phyloP scores from a whole-genome alignment of 2,329 filamentous ascomycete genomes.

The Beauveria australis region DNA sequence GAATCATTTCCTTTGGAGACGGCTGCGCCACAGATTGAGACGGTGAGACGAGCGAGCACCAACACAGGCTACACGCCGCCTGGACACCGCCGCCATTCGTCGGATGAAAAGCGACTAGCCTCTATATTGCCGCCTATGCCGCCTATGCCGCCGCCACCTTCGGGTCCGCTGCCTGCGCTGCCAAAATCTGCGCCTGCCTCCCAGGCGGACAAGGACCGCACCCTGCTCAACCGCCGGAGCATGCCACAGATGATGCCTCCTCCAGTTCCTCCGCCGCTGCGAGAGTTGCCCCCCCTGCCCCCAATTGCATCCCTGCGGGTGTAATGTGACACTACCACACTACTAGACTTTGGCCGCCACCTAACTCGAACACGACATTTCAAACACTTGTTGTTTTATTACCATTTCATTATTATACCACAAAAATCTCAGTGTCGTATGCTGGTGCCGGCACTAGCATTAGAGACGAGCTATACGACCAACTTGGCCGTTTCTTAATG shows the following conservation, averaged over 20 bases:
- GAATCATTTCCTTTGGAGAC: not conserved
- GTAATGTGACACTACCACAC: not conserved
- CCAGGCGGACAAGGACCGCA: slow-evolving; percentile 18
- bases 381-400: not conserved
- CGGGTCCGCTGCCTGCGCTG: slow-evolving; percentile 23
- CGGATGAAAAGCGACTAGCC: slow-evolving; percentile 1
- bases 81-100: slow-evolving; percentile 6
- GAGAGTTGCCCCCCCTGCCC: slow-evolving; percentile 47
- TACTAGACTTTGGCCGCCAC: not conserved
- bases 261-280: slow-evolving; percentile 45
- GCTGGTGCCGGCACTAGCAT: slow-evolving; percentile 3
- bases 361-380: not conserved
- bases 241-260: slow-evolving; percentile 41
- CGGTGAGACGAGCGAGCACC: not conserved
- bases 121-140: slow-evolving; percentile 7
- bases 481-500: not conserved
- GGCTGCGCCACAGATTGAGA: not conserved
- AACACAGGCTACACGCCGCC: not conserved
- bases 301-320: slow-evolving; percentile 16
- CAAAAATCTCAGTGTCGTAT: not conserved
- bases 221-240: slow-evolving; percentile 33
- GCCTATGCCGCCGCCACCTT: slow-evolving; percentile 21
- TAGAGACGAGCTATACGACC: not conserved
- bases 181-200: slow-evolving; percentile 18
- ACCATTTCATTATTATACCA: not conserved